Conservation (phyloP, 2,329 filamentous ascomycete genomes). For the Aspergillus clavatus region DNA sequence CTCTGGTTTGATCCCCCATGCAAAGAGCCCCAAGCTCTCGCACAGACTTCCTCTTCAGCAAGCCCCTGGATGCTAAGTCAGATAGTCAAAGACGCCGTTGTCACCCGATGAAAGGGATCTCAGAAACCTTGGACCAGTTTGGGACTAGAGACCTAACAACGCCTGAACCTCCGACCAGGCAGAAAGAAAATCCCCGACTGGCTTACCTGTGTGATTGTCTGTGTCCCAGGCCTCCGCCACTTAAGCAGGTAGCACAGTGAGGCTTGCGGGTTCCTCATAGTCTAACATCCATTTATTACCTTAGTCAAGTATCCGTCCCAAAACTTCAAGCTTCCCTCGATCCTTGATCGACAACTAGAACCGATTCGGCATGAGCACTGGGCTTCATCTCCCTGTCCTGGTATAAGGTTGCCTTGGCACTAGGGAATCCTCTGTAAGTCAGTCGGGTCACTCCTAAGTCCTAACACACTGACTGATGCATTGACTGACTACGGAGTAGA, state of each 20-base stretch:
- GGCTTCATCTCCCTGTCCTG: conserved; percentile 8
- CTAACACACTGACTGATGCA: background rate
- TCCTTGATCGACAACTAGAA: background rate
- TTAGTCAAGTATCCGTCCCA: no score
- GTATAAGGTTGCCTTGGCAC: conserved; percentile 18
- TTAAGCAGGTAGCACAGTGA: no score
- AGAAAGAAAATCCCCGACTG: conserved; percentile 8
- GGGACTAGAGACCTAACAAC: no score
- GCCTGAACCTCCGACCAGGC: background rate
- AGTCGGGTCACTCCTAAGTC: no score
- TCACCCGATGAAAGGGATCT: conserved; percentile 14
- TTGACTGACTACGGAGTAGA: no score
- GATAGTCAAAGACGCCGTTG: conserved; percentile 24
- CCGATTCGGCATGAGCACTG: background rate
- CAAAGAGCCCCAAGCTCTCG: conserved; percentile 3
- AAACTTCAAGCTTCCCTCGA: background rate
- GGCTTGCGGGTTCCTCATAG: background rate
- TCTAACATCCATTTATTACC: no score
- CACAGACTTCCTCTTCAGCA: conserved; percentile 15
- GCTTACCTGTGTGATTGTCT: background rate
- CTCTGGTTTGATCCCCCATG: conserved; percentile 10
- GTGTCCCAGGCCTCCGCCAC: background rate
- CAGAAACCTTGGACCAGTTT: conserved; percentile 18
- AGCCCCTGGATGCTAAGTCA: no score
- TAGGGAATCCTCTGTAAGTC: conserved; percentile 10